phyloP scores from a whole-genome alignment of 1,284 basidiomycete genomes.

The Marasmius oreades region DNA sequence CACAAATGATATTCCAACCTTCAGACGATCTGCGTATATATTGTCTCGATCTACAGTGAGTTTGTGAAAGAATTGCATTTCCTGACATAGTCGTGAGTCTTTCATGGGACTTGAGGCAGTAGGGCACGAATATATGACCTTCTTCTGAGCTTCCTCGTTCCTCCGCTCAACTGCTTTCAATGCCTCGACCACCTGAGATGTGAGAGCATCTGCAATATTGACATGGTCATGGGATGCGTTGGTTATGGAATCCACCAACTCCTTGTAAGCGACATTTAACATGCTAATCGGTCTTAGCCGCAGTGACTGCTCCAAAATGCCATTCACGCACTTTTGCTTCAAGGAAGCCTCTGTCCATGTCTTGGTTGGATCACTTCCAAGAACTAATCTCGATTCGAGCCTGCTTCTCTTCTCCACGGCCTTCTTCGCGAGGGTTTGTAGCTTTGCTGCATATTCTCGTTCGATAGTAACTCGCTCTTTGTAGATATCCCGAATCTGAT shows the following conservation, averaged over 20 bases:
- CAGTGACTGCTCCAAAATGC: neutral
- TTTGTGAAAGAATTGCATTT: conserved; percentile 69
- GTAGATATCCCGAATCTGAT: conserved; percentile 68
- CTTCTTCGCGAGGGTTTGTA: conserved; percentile 62
- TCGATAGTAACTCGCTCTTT: conserved; percentile 64
- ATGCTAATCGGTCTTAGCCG: conserved; percentile 43
- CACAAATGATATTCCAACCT: conserved; percentile 42
- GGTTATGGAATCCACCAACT: conserved; percentile 58
- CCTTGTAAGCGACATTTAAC: conserved; percentile 60
- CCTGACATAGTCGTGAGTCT: conserved; percentile 33
- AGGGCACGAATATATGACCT: conserved; percentile 33
- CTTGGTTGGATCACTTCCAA: conserved; percentile 68
- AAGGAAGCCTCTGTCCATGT: conserved; percentile 51
- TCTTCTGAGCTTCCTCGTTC: conserved; percentile 67
- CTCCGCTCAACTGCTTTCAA: conserved; percentile 56
- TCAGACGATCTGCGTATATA: conserved; percentile 61
- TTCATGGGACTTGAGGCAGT: conserved; percentile 7
- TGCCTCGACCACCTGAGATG: conserved; percentile 59
- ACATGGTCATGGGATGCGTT: conserved; percentile 66
- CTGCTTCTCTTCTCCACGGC: conserved; percentile 68
- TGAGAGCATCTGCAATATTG: conserved; percentile 59
- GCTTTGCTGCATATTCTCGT: conserved; percentile 70
- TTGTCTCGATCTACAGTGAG: conserved; percentile 67
- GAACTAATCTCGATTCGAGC: conserved; percentile 47
- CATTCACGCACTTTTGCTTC: conserved; percentile 49